Conservation (phyloP, 1,284 basidiomycete species). For the Peniophora sp. region DNA sequence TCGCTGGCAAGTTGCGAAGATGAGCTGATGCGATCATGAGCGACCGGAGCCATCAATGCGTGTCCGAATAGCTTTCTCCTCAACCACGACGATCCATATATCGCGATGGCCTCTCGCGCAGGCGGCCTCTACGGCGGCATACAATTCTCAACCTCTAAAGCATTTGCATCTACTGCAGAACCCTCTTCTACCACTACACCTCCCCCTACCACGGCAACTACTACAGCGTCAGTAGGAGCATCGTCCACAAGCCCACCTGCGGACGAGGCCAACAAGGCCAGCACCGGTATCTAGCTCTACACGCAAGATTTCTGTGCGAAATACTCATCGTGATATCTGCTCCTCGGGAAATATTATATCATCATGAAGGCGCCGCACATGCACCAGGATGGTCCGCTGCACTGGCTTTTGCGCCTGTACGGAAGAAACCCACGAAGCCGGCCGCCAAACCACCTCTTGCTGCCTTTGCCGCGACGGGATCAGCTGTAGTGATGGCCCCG, state of each 20-base stretch:
- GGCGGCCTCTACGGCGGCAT: constrained; percentile 78
- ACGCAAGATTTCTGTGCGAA: constrained; percentile 24
- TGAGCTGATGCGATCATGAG: no score
- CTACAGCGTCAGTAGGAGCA: constrained; percentile 9
- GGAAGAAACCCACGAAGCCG: constrained; percentile 45
- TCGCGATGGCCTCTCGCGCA: constrained; percentile 61
- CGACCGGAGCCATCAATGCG: no score
- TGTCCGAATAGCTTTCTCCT: not conserved
- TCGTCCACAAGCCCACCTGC: constrained; percentile 16
- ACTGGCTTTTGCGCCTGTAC: constrained; percentile 75
- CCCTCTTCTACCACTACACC: constrained; percentile 7
- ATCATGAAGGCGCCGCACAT: constrained; percentile 4
- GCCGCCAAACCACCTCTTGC: constrained; percentile 32
- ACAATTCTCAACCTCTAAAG: constrained; percentile 61
- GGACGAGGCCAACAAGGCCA: constrained; percentile 39
- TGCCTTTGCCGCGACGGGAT: constrained; percentile 13
- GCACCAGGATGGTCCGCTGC: constrained; percentile 72
- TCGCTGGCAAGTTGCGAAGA: no score
- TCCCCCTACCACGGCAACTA: constrained; percentile 7
- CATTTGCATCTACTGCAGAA: constrained; percentile 30
- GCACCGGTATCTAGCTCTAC: constrained; percentile 68
- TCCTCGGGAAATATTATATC: no score
- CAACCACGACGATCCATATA: not conserved
- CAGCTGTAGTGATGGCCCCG: constrained; percentile 10
- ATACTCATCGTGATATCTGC: constrained; percentile 18